Conservation (phyloP, 495 filamentous ascomycete species). For the Neurospora tetraspora region DNA sequence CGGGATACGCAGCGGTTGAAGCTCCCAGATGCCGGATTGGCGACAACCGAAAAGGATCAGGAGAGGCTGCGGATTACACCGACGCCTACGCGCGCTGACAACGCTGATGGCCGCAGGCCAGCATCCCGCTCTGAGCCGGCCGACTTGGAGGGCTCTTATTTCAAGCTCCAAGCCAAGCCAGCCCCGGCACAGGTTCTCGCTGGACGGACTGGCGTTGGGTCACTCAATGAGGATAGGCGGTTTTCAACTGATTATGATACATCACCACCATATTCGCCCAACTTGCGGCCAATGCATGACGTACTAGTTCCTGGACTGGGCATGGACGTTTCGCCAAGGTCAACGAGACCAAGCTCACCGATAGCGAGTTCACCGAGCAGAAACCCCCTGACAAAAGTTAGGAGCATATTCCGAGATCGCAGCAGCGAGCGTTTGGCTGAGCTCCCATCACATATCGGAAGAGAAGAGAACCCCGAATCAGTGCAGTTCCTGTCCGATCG, state of each 20-base stretch:
- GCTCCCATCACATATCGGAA: conserved; percentile 10
- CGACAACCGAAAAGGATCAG: conserved; percentile 18
- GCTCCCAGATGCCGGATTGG: conserved; percentile 15
- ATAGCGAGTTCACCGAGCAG: conserved; percentile 24
- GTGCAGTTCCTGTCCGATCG: conserved; percentile 7
- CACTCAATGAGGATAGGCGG: conserved; percentile 11
- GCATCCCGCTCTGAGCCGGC: conserved; percentile 25
- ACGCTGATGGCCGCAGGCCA: conserved; percentile 11
- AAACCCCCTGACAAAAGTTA: conserved; percentile 37
- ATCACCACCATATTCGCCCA: conserved; percentile 30
- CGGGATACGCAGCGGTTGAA: conserved; percentile 19
- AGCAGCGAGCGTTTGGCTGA: conserved; percentile 30
- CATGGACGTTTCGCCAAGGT: conserved; percentile 33
- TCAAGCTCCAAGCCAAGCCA: conserved; percentile 8
- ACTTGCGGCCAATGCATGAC: conserved; percentile 21
- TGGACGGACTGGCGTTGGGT: conserved; percentile 29
- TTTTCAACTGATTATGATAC: conserved; percentile 33
- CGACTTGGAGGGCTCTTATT: conserved; percentile 17
- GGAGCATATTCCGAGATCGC: conserved; percentile 38
- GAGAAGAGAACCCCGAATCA: conserved; percentile 12
- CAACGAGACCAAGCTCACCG: conserved; percentile 23
- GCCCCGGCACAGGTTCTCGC: conserved; percentile 17
- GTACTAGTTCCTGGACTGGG: conserved; percentile 28
- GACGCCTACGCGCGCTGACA: conserved; percentile 8
- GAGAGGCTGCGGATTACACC: conserved; percentile 9